phyloP scores from a whole-genome alignment of 1,139 yeast genomes.

The Taphrina deformans region DNA sequence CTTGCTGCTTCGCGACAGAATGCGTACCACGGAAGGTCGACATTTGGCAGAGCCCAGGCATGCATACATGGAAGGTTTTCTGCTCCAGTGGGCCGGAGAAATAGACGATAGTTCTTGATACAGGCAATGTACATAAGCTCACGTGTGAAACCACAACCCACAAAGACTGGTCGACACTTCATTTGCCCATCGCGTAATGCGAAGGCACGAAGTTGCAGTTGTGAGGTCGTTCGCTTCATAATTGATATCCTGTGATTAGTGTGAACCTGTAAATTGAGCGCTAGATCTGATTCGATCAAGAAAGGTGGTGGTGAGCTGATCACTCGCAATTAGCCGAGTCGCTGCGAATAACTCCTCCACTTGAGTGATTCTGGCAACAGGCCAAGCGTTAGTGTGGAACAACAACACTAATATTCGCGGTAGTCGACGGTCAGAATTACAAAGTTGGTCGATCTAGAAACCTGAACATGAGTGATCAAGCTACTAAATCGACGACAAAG shows the following conservation, averaged over 20 bases:
- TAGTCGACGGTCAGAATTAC: no score
- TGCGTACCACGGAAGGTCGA: slow-evolving; percentile 44
- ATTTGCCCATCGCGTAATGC: no score
- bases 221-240: no score
- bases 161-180: no score
- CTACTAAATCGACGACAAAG: not conserved
- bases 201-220: no score
- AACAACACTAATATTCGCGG: no score
- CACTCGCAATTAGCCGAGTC: not conserved
- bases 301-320: not conserved
- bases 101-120: not conserved
- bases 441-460: no score
- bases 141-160: no score
- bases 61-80: slow-evolving; percentile 9
- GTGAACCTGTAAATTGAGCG: no score
- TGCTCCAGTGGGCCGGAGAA: slow-evolving; percentile 5
- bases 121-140: no score
- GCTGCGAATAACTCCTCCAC: not conserved
- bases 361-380: not conserved
- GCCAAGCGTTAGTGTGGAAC: not conserved
- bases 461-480: slow-evolving; percentile 2
- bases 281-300: no score
- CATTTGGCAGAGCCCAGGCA: slow-evolving; percentile 43
- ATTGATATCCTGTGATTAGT: no score
- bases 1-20: slow-evolving; percentile 42